Conservation (phyloP, 2,329 filamentous ascomycete species). For the Epichloe aotearoae region DNA sequence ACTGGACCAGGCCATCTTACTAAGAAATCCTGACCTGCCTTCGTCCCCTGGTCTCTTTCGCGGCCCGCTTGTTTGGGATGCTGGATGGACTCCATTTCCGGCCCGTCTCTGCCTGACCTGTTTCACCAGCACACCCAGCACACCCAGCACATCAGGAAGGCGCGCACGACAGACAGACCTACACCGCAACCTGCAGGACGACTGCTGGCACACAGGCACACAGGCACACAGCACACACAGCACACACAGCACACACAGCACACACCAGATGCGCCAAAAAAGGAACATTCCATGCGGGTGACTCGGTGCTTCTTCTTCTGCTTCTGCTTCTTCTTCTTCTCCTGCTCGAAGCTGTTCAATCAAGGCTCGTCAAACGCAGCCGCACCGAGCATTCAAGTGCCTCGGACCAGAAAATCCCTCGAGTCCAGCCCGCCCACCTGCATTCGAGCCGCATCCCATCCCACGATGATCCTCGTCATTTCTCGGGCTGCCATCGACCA, state of each 20-base stretch:
- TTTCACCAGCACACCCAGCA: background rate
- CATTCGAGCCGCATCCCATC: background rate
- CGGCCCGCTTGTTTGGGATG: background rate
- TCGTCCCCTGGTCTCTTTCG: background rate
- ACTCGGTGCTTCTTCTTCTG: background rate
- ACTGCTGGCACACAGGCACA: background rate
- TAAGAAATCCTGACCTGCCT: too few relatives aligned
- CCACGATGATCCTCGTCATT: conserved; percentile 2
- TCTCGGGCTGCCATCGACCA: background rate
- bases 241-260: background rate
- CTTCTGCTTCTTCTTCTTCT: background rate
- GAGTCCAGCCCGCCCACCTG: background rate
- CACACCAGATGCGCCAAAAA: background rate
- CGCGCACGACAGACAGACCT: background rate
- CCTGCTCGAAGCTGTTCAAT: background rate
- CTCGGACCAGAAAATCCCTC: background rate
- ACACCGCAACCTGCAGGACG: background rate
- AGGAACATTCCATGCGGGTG: background rate
- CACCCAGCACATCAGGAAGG: background rate
- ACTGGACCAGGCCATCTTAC: too few relatives aligned
- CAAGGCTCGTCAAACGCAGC: background rate
- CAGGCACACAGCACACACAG: background rate
- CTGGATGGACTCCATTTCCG: background rate
- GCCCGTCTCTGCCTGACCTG: too few relatives aligned
- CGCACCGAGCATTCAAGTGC: background rate